Base-by-base conservation (phyloP, 352 stramenopile genomes). In the Pelagophyceae sp. region DNA sequence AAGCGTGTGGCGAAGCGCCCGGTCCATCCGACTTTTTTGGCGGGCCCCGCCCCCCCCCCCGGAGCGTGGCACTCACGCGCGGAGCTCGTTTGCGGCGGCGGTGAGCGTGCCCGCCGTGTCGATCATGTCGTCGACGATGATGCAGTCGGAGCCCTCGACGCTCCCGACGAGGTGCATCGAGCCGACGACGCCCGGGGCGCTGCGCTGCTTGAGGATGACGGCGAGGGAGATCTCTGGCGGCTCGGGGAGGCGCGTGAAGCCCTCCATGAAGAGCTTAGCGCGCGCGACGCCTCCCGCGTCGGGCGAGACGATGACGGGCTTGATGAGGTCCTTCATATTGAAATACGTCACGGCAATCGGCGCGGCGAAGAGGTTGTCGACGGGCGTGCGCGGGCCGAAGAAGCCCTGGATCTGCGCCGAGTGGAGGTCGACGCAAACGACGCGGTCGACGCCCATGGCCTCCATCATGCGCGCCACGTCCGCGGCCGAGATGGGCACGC, bases 101-200 rank as follows among this genome's bases (percentile, higher is more conserved):
- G 95, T 98, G 27, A 99, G 83, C 50, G 96, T 99, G 76, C 96
- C 96, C 54, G 96, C 96, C 60, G 96, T 99, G 87, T 99, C 96
- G 82, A 99, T 99, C 96, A 99, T 99, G 85, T 99, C 96, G 84
- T 99, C 96, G 27, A 99, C 96, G 78, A 99, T 98, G 82, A 99
- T 99, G 80, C 95, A 98, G 87, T 99, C 96, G 70, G 92, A 99
- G 81, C 96, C 96, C 74, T 96, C 91, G 31, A 99, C 96, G 78
- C 96, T 96, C 58, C 96, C 96, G 40, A 99, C 96, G 19, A 99
- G 88, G 85, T 99, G 96, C 96, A 99, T 99, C 76, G 90, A 88
- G 83, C 98, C 96, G 69, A 99, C 97, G 83, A 97, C 90, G 80
- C 95, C 96, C 72, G 95, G 93, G 2, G 84, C 78, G 77, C 97